Base-by-base conservation (phyloP, 2,329 filamentous ascomycete genomes). In the Rhinocladiella similis region DNA sequence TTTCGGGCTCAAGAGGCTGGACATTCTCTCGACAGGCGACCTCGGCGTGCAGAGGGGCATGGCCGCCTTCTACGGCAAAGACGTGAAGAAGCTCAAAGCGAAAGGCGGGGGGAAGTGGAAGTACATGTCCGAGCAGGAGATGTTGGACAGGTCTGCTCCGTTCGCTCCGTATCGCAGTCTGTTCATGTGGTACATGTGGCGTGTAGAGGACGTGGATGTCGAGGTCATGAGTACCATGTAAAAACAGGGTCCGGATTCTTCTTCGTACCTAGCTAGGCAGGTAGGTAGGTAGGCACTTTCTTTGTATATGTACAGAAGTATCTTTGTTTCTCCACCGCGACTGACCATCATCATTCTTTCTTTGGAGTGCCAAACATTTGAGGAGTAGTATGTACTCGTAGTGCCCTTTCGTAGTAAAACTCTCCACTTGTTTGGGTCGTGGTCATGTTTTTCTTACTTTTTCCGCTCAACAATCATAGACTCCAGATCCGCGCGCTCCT, bases 161-260 rank as follows among this genome's bases (percentile, higher is more conserved):
- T 99, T 96, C 72, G 81, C 82, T 56, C 94, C 93, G 3, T 97
- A 96, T 73, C 87, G 92, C 68, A 94, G 88, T 66, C 71, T 97
- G 42, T 96, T 96, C 68, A 97, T 97, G 92, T 97, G 92, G 92
- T 96, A 96, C 70, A 96, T 96, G 89, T 97, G 93, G 92, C 80
- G 88, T 57, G 85, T 93, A 10, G 88, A 88, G 69, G 85, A 91
- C 68, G 90, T 91, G 3, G 88, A 95, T 71, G 52, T 63, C 20
- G 53, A 57, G 6, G 61, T 63, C 25, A 55, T 63, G 61, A 50
- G 46, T 33, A 54, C 29, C 18, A 19, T 54, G 53, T 56, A 33
- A 33, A 33, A 9, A 33, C 6, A 50, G 19, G 18, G 18, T 38
- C 16, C 29, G 16, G 50, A 41, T 50, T 25, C 27, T 7, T 33